A percentile compares a stretch with the other conserved stretches of the same genome.
These are phyloP conservation scores for Floccularia luteovirens DNA, from an alignment of 768 basidiomycete genomes.

Conservation along the genomic window DNA sequence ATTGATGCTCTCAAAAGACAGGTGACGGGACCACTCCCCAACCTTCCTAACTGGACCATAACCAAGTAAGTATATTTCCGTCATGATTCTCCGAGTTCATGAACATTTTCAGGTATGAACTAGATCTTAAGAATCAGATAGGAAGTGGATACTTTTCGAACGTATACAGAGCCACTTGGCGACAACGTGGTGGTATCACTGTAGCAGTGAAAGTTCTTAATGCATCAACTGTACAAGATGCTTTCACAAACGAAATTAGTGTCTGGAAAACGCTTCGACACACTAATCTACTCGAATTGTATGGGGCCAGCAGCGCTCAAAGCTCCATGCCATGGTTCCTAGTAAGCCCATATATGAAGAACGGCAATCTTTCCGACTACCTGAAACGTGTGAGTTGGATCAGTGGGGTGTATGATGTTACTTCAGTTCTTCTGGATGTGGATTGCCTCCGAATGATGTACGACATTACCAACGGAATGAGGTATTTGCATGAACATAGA, in stretches of 20 bases:
- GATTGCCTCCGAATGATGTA: conserved; percentile 46
- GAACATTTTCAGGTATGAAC: background rate
- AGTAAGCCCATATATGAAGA: conserved; percentile 52
- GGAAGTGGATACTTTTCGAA: conserved; percentile 1
- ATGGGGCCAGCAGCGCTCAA: conserved; percentile 55
- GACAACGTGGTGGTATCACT: too few species aligned
- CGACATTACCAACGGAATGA: conserved; percentile 66
- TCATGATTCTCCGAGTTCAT: background rate
- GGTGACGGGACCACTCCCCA: background rate
- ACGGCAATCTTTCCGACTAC: conserved; percentile 46
- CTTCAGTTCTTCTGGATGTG: conserved; percentile 17
- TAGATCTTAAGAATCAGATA: background rate
- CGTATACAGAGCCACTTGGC: conserved; percentile 3
- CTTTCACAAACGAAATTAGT: conserved; percentile 30
- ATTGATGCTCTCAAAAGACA: background rate
- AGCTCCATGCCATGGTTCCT: conserved; percentile 57
- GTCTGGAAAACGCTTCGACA: conserved; percentile 58
- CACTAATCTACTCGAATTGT: conserved; percentile 52
- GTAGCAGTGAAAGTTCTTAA: conserved; percentile 2
- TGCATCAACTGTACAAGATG: background rate
- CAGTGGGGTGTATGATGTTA: background rate
- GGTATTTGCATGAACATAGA: conserved; percentile 52
- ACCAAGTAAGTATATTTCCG: background rate
- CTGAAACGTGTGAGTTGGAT: conserved; percentile 22
- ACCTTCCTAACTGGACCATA: background rate